phyloP scores from a whole-genome alignment of 108 stramenopile species.

The Cyclotella cryptica region DNA sequence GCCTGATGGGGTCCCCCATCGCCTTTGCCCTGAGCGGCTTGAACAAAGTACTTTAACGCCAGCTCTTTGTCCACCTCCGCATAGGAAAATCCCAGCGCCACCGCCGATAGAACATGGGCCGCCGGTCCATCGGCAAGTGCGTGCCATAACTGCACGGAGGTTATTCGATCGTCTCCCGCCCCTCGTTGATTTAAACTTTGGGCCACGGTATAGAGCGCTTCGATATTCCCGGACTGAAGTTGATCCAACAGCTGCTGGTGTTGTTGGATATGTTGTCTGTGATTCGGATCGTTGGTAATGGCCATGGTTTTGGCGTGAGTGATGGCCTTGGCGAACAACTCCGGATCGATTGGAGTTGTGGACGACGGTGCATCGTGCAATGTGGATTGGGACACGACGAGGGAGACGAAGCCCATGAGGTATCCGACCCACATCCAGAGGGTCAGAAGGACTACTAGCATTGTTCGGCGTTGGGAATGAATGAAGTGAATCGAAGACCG shows the following conservation, averaged over 20 bases:
- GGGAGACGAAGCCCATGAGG: conserved; percentile 26
- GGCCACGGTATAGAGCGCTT: conserved; percentile 38
- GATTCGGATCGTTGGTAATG: conserved; percentile 23
- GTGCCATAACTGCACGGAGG: conserved; percentile 49
- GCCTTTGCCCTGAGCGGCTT: conserved; percentile 18
- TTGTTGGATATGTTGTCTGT: conserved; percentile 22
- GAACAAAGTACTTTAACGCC: conserved; percentile 50
- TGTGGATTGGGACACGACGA: conserved; percentile 19
- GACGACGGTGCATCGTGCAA: neutral
- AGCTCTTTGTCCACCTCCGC: conserved; percentile 43
- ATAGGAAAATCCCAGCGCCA: conserved; percentile 48
- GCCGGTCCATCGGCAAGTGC: conserved; percentile 45
- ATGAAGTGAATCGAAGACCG: too few relatives aligned
- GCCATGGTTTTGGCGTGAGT: conserved; percentile 42
- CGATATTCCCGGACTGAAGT: conserved; percentile 36
- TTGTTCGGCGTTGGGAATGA: too few relatives aligned
- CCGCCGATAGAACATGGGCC: conserved; percentile 36
- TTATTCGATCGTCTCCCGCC: conserved; percentile 40
- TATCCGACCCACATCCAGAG: conserved; percentile 34
- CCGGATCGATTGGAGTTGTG: conserved; percentile 33
- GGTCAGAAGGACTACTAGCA: conserved; percentile 12
- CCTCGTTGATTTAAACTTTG: conserved; percentile 33
- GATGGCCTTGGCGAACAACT: conserved; percentile 36
- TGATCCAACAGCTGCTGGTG: conserved; percentile 30
- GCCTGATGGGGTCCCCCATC: conserved; percentile 49